Evolutionary conservation across 2,329 filamentous ascomycete species (phyloP).

Genomic region (Lasiodiplodia theobromae): DNA sequence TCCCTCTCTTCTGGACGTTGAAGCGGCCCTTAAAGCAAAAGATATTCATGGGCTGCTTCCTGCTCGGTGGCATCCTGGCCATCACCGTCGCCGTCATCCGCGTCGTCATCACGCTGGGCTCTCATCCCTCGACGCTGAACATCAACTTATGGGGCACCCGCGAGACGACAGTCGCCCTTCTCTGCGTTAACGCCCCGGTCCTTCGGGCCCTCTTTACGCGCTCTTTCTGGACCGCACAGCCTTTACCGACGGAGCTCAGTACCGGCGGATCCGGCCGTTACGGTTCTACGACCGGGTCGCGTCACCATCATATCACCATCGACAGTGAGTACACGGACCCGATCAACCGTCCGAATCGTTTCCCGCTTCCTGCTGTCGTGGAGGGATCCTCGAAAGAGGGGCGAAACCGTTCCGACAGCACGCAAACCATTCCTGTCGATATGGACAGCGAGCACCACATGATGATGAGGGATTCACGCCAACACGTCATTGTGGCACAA

Average conservation of each 20-base stretch:
- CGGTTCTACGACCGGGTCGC: not conserved
- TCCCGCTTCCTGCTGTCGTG: not conserved
- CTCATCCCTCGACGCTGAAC: conserved; percentile 40
- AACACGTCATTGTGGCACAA: not conserved
- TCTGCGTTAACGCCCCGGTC: conserved; percentile 46
- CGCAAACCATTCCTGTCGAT: not conserved
- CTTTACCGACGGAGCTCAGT: conserved; percentile 1
- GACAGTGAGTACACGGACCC: not conserved
- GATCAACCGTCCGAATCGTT: not conserved
- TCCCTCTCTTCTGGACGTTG: conserved; percentile 45
- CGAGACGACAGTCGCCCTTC: conserved; percentile 45
- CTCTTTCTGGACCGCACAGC: conserved; percentile 39
- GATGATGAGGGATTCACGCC: not conserved
- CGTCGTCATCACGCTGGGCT: conserved; percentile 40
- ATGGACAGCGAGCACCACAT: not conserved
- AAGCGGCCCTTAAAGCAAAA: conserved; percentile 42
- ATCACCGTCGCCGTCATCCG: conserved; percentile 46
- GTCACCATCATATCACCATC: not conserved
- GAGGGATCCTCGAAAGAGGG: conserved; percentile 1
- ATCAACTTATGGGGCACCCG: conserved; percentile 49
- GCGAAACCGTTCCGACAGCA: not conserved
- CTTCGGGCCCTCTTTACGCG: conserved; percentile 40
- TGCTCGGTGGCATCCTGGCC: conserved; percentile 46
- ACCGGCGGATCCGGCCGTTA: not conserved
- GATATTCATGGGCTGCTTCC: conserved; percentile 42